These are phyloP conservation scores for Bryoerythrophyllum caledonicum DNA, from an alignment of 225 moss, liverwort and hornwort species.

Conservation along the genomic window DNA sequence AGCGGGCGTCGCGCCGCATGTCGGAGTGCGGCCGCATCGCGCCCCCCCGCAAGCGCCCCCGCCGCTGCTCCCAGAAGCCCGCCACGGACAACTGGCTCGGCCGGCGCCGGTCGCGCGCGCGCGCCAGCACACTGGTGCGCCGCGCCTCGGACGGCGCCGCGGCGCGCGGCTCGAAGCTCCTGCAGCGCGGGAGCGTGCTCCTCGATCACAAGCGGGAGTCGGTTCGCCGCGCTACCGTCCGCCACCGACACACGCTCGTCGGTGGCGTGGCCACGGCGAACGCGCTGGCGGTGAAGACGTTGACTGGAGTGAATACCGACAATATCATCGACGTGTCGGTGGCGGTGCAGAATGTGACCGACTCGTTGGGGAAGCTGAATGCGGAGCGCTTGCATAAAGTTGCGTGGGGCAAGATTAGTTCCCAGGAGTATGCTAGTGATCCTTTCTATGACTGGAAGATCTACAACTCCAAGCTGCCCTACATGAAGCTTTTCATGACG, in stretches of 20 bases:
- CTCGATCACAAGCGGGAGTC: constrained; percentile 42
- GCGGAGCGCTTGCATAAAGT: constrained; percentile 7
- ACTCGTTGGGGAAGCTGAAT: constrained; percentile 21
- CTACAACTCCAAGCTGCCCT: constrained; percentile 35
- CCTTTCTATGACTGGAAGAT: constrained; percentile 39
- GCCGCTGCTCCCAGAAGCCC: constrained; percentile 41
- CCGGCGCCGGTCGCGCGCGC: constrained; percentile 38
- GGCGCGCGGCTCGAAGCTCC: constrained; percentile 33
- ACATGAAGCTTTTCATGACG: constrained; percentile 32
- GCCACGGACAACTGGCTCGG: constrained; percentile 53
- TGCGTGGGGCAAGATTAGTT: constrained; percentile 22
- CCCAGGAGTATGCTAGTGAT: neutral
- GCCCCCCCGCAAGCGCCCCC: constrained; percentile 27
- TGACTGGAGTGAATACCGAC: constrained; percentile 29
- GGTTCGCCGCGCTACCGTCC: constrained; percentile 26
- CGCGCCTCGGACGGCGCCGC: constrained; percentile 23
- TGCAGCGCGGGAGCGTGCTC: constrained; percentile 39
- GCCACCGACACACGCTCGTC: constrained; percentile 35
- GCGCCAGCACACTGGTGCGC: constrained; percentile 32
- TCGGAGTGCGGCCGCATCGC: constrained; percentile 48
- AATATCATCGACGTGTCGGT: constrained; percentile 41
- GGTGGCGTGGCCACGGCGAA: neutral
- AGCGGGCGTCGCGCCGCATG: constrained; percentile 34
- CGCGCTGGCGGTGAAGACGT: constrained; percentile 26
- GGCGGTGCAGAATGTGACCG: constrained; percentile 38